Base-by-base conservation (phyloP, 768 basidiomycete species). In the Leccinum imitatum region DNA sequence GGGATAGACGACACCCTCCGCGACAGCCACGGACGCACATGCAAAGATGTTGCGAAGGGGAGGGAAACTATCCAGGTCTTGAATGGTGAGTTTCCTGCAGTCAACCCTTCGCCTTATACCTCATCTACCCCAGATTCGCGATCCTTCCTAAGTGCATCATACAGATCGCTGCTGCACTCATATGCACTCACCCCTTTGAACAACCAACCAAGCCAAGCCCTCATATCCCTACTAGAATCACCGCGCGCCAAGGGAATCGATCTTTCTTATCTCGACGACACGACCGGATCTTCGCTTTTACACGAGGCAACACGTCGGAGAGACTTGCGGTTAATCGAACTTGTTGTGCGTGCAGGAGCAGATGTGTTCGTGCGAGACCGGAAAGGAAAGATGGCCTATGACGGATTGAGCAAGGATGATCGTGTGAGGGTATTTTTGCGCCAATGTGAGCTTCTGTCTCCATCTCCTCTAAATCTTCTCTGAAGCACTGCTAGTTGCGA, bases 311-410 rank as follows among this genome's bases (percentile, higher is more conserved):
- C 91, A 0, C 78, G 83, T 37, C 80, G 93, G 15, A 87, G 88
- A 60, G 93, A 97, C 68, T 75, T 96, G 21, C 79, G 86, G 4
- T 75, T 96, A 19, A 84, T 96, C 27, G 91, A 96, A 67, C 80
- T 93, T n/a, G 88, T 86, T 0, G 84, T 95, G 2, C 83, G 89
- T 23, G 88, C 89, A 9, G 94, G 94, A 0, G 93, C 92, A 0
- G 93, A 95, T 68, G 89, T 95, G 4, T 95, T 95, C 68, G 87
- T 90, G 2, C 80, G 93, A 4, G 89, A 96, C 73, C 79, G 86
- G 21, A 80, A 75, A 60, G 94, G 95, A 71, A 87, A 80, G 66
- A 82, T 78, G 77, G 87, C 77, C 7, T 84, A 80, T 68, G 93
- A 84, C 17, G 85, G 87, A 5, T 75, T 77, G n/a, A 84, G 85